These are phyloP conservation scores for Hippophae gyantsensis DNA, from an alignment of 306 rosid species.

Conservation along the genomic window DNA sequence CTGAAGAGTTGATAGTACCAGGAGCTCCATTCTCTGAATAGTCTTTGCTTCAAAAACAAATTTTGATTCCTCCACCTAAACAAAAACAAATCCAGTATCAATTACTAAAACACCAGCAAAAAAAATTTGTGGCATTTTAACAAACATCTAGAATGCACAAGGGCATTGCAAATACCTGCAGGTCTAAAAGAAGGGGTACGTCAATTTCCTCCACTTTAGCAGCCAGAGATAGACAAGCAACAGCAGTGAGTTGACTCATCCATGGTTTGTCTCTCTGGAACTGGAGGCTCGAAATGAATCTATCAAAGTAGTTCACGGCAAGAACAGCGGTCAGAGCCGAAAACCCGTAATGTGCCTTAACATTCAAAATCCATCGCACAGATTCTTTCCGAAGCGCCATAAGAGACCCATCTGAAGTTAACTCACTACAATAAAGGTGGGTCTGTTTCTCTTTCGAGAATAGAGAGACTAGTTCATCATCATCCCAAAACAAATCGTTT, in stretches of 20 bases:
- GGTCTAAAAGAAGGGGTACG: slow-evolving; percentile 53
- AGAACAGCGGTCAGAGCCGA: slow-evolving; percentile 47
- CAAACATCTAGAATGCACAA: slow-evolving; percentile 32
- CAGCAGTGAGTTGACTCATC: slow-evolving; percentile 53
- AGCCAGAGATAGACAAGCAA: slow-evolving; percentile 58
- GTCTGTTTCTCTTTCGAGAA: slow-evolving; percentile 43
- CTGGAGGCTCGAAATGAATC: slow-evolving; percentile 42
- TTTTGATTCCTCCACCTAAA: too few species aligned
- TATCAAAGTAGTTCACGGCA: slow-evolving; percentile 62
- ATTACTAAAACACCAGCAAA: background rate
- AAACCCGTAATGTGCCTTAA: slow-evolving; percentile 32
- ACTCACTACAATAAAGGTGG: slow-evolving; percentile 15
- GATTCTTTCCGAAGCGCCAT: slow-evolving; percentile 40
- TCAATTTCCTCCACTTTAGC: slow-evolving; percentile 59
- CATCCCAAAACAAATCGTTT: slow-evolving; percentile 36
- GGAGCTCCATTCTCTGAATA: too few species aligned
- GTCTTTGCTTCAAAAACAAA: too few species aligned
- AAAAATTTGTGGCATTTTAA: slow-evolving; percentile 18
- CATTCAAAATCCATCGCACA: slow-evolving; percentile 51
- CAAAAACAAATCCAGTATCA: too few species aligned
- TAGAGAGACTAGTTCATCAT: slow-evolving; percentile 40
- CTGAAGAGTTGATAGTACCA: too few species aligned
- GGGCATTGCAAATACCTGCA: slow-evolving; percentile 38
- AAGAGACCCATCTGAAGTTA: slow-evolving; percentile 23
- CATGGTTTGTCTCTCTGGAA: slow-evolving; percentile 48